phyloP scores from a whole-genome alignment of 108 stramenopile species.

The Craspedostauros australis region DNA sequence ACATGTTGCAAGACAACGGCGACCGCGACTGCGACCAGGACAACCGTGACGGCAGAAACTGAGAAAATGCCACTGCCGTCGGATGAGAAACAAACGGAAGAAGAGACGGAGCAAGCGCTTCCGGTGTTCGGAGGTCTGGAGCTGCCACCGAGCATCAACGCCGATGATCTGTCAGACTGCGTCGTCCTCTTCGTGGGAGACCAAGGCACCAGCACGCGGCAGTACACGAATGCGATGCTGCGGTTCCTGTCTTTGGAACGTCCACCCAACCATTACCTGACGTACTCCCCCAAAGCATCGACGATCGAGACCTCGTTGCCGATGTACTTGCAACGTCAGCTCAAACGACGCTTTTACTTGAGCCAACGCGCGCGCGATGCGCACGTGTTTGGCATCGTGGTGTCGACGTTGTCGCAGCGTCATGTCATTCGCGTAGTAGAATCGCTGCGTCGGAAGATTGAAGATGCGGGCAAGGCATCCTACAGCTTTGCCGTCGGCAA shows the following conservation, averaged over 20 bases:
- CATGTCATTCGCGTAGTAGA: conserved; percentile 66
- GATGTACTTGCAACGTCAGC: conserved; percentile 36
- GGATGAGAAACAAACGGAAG: no score
- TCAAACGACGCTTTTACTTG: conserved; percentile 80
- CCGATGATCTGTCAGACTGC: conserved; percentile 50
- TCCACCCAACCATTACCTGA: conserved; percentile 39
- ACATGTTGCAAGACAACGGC: no score
- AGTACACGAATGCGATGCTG: conserved; percentile 45
- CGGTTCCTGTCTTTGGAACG: conserved; percentile 32
- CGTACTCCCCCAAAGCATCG: conserved; percentile 48
- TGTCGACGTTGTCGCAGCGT: conserved; percentile 75
- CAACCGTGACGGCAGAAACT: no score
- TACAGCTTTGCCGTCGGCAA: conserved; percentile 94
- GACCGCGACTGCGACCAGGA: no score
- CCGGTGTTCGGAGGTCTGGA: conserved; percentile 66
- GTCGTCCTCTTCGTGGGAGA: conserved; percentile 68
- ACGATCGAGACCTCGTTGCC: conserved; percentile 30
- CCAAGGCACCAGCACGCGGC: conserved; percentile 27
- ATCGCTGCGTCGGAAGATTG: conserved; percentile 48
- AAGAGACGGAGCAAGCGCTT: no score
- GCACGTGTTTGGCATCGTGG: conserved; percentile 84
- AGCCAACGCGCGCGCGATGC: conserved; percentile 84
- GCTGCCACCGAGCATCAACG: conserved; percentile 31
- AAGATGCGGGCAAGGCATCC: conserved; percentile 65
- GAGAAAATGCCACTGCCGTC: no score